These are phyloP conservation scores for Helenozyma baotianmanensis DNA, from an alignment of 805 yeast species.

Conservation along the genomic window DNA sequence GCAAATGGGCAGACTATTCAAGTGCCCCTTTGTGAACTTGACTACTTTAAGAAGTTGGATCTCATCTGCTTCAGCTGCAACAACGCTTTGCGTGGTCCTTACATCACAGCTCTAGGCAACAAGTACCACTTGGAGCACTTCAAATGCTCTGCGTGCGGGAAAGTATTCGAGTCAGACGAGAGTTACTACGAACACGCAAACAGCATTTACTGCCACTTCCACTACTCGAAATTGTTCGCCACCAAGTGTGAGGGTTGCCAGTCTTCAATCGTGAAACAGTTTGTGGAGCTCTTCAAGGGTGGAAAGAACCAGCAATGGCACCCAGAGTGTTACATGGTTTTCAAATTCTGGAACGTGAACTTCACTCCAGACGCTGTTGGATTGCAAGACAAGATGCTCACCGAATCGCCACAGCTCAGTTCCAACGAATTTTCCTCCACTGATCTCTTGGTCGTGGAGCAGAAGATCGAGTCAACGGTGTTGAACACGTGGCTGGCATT, in stretches of 20 bases:
- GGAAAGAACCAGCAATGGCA: constrained; percentile 97
- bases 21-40: constrained; percentile 79
- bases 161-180: constrained; percentile 85
- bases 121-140: constrained; percentile 95
- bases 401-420: neutral
- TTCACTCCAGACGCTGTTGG: constrained; percentile 61
- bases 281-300: constrained; percentile 86
- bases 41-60: constrained; percentile 81
- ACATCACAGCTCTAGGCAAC: constrained; percentile 87
- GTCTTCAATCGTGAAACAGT: constrained; percentile 87
- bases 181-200: constrained; percentile 86
- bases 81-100: constrained; percentile 83
- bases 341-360: constrained; percentile 91
- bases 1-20: constrained; percentile 17
- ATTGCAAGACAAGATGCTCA: constrained; percentile 18
- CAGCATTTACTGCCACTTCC: constrained; percentile 84
- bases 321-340: constrained; percentile 97
- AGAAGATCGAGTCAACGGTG: constrained; percentile 52
- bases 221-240: constrained; percentile 82
- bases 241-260: constrained; percentile 91
- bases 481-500: constrained; percentile 80
- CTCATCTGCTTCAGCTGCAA: constrained; percentile 85
- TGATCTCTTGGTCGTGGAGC: constrained; percentile 55
- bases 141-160: constrained; percentile 81
- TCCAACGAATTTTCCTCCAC: constrained; percentile 30